These are phyloP conservation scores for Paraphaeosphaeria minitans DNA, from an alignment of 2,329 filamentous ascomycete genomes.

Conservation along the genomic window DNA sequence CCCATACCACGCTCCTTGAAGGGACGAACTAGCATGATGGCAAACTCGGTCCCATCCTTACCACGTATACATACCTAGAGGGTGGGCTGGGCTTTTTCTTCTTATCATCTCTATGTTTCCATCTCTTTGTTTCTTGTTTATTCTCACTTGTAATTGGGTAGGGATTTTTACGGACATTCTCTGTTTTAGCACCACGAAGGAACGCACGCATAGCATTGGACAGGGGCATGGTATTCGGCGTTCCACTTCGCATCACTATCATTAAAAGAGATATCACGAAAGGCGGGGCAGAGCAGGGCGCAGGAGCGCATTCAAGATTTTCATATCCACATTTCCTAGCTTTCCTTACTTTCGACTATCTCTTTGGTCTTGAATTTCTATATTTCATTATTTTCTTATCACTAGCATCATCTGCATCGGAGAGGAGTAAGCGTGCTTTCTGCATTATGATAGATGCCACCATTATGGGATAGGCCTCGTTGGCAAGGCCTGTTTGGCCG, in stretches of 20 bases:
- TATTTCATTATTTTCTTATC: constrained; percentile 12
- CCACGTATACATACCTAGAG: constrained; percentile 16
- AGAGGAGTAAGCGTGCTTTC: constrained; percentile 2
- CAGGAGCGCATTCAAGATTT: constrained; percentile 18
- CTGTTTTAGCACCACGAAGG: not conserved
- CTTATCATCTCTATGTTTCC: not conserved
- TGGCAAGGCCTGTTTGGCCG: not conserved
- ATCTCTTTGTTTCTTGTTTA: not conserved
- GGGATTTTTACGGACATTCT: constrained; percentile 5
- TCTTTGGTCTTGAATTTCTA: constrained; percentile 12
- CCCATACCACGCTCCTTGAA: constrained; percentile 7
- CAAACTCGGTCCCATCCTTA: constrained; percentile 9
- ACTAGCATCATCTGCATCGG: constrained; percentile 7
- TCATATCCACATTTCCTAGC: constrained; percentile 18
- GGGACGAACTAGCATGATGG: constrained; percentile 3
- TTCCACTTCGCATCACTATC: constrained; percentile 11
- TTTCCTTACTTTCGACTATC: constrained; percentile 10
- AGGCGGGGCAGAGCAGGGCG: not conserved
- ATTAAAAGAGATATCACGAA: constrained; percentile 9
- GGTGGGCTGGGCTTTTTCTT: constrained; percentile 16
- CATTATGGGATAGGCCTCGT: not conserved
- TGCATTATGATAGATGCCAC: constrained; percentile 7
- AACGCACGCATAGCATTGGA: constrained; percentile 5
- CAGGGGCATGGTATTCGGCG: constrained; percentile 11
- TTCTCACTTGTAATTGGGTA: constrained; percentile 1